phyloP scores from a whole-genome alignment of 1,284 basidiomycete species.

The Apiotrichum gracile region DNA sequence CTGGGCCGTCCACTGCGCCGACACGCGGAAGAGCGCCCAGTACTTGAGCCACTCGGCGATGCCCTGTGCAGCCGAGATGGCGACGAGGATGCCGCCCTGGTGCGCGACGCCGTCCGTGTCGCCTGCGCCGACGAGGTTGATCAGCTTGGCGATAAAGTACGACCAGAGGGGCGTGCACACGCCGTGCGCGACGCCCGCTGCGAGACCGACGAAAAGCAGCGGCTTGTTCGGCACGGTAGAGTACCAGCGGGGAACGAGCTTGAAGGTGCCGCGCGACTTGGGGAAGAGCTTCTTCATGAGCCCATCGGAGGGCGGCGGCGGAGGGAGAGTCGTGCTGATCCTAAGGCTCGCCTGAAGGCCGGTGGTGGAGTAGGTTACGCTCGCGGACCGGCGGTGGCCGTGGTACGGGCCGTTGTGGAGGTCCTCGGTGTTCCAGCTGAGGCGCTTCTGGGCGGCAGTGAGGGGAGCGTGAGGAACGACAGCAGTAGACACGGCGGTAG shows the following conservation, averaged over 20 bases:
- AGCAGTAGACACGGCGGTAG: too few species aligned
- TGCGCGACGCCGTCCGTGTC: conserved; percentile 61
- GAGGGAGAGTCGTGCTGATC: not conserved
- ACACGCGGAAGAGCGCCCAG: conserved; percentile 66
- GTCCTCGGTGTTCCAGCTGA: conserved; percentile 30
- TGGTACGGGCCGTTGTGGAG: conserved; percentile 1
- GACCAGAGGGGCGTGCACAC: conserved; percentile 87
- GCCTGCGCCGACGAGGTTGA: conserved; percentile 70
- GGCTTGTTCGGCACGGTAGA: conserved; percentile 71
- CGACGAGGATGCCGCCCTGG: conserved; percentile 53
- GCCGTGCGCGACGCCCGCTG: conserved; percentile 64
- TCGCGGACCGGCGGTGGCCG: not conserved
- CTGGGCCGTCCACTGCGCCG: conserved; percentile 67
- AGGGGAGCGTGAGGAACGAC: not conserved
- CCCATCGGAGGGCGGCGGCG: too few species aligned
- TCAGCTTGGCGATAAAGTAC: conserved; percentile 72
- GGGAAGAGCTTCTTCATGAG: not conserved
- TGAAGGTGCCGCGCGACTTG: not conserved
- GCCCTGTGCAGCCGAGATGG: conserved; percentile 69
- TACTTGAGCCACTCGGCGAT: conserved; percentile 66
- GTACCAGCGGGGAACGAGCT: conserved; percentile 33
- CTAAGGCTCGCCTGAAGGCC: not conserved
- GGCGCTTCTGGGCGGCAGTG: conserved; percentile 26
- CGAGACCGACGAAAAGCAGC: conserved; percentile 62
- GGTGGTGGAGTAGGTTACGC: too few species aligned